Base-by-base conservation (phyloP, 2,329 filamentous ascomycete genomes). In the Claviceps digitariae region DNA sequence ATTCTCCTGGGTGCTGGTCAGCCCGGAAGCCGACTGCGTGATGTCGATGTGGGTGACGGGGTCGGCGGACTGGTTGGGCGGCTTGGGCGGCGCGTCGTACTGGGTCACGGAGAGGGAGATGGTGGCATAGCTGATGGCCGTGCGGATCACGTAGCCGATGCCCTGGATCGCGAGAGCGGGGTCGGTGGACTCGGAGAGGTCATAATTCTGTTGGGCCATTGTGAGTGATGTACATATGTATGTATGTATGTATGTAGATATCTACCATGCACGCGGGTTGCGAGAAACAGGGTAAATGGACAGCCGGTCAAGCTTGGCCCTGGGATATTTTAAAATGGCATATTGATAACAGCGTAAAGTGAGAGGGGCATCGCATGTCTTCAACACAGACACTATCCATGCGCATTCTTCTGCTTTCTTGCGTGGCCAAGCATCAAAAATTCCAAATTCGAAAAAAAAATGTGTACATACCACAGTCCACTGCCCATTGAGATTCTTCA, bases 161-260 rank as follows among this genome's bases (percentile, higher is more conserved):
- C 83, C 83, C 74, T 90, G 86, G 62, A 91, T 76, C 50, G 76
- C 64, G 55, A 95, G 82, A 57, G 85, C 78, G 1, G 81, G 73
- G 56, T 90, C 86, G 48, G 82, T 72, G 58, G 76, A 71, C 67
- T 86, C 83, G 55, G 86, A 90, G 60, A 90, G 74, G 57, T 72
- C 70, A 66, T 86, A 86, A 77, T 93, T 90, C 87, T 91, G 52
- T 9, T 46, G 8, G 21, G 15, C 4, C 27, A n/a, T 3, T 34
- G 31, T 34, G 2, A 34, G 5, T 29, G 27, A 4, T 29, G 27
- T 29, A n/a, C n/a, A n/a, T n/a, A n/a, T n/a, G n/a, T n/a, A n/a
- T n/a, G n/a, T n/a, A n/a, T n/a, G n/a, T n/a, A n/a, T n/a, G n/a
- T n/a, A n/a, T n/a, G n/a, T n/a, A n/a, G n/a, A n/a, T n/a, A n/a